Base-by-base conservation (phyloP, 371 early-diverging fungal species). In the Dichotomocladium elegans region DNA sequence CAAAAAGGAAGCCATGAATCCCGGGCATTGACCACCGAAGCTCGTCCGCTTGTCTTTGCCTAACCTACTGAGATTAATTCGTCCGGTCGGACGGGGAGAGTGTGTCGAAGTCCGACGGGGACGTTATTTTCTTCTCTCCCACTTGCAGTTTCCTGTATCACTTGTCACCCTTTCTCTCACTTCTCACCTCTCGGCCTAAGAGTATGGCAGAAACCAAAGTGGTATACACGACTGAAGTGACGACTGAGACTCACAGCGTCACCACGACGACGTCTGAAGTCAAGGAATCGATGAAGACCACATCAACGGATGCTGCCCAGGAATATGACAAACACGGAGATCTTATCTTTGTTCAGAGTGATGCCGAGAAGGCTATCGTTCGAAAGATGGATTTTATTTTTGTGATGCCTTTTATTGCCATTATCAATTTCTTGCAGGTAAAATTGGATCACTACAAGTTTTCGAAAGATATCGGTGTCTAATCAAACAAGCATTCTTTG, bases 381-480 rank as follows among this genome's bases (percentile, higher is more conserved):
- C 55, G 66, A 33, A 57, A 55, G 25, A 25, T 66, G 8, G 66
- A 66, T 52, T 66, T 47, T 27, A 15, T 66, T 21, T 61, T 51
- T 40, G 66, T 66, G 15, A 66, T 66, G 66, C 66, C 66, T 26
- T 66, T 47, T 35, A 44, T 66, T 45, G 61, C 61, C 19, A 34
- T 66, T 30, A 55, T 66, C 25, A 66, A 66, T 46, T 66, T 66
- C 41, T 52, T 66, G 28, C 66, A 66, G 58, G 66, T 61, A 58
- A 58, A 21, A 10, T 25, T 37, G 15, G 4, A 35, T 6, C 21
- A 21, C 15, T 15, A 37, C 37, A 10, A 11, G 34, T n/a, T 34
- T 34, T 34, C n/a, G 34, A 11, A 10, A 11, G 34, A 11, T 11
- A 34, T 37, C 9, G 15, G 2, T 17, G 37, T 43, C 44, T 43